Percentiles rank a stretch among this genome's conserved stretches.
phyloP scores from a whole-genome alignment of 495 filamentous ascomycete genomes.

The Aspergillus indologenus region DNA sequence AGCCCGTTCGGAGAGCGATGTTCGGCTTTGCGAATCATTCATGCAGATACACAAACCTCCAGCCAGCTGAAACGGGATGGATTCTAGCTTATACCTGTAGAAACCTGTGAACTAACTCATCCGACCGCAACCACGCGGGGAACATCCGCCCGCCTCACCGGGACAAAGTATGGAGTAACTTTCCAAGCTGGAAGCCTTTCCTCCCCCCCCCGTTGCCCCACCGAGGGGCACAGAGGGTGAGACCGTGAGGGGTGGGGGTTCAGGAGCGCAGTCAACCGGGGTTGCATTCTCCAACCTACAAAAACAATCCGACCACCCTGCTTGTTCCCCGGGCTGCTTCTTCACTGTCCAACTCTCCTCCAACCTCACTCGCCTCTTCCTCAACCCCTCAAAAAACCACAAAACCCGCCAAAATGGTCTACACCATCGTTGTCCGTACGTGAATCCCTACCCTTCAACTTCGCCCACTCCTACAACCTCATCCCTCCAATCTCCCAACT shows the following conservation, averaged over 20 bases:
- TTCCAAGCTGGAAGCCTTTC: background rate
- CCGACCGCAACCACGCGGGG: background rate
- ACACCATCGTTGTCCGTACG: conserved; percentile 58
- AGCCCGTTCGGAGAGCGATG: background rate
- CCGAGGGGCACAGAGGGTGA: background rate
- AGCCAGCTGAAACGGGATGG: no score
- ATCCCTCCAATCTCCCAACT: background rate
- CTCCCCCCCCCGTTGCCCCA: background rate
- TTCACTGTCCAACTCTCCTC: no score
- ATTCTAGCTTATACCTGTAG: no score
- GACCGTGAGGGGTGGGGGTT: background rate
- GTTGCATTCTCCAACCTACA: background rate
- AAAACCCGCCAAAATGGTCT: conserved; percentile 45
- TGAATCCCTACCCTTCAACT: conserved; percentile 1
- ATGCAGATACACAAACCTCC: no score
- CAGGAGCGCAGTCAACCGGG: background rate
- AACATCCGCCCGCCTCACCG: background rate
- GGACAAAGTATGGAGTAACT: background rate
- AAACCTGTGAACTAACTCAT: no score
- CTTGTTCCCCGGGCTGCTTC: background rate
- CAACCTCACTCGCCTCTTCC: no score
- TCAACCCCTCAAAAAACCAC: background rate
- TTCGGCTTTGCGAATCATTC: background rate
- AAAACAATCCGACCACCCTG: background rate
- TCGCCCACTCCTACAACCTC: background rate